phyloP scores from a whole-genome alignment of 371 early-diverging fungal species.

The Rhizopus stolonifer region DNA sequence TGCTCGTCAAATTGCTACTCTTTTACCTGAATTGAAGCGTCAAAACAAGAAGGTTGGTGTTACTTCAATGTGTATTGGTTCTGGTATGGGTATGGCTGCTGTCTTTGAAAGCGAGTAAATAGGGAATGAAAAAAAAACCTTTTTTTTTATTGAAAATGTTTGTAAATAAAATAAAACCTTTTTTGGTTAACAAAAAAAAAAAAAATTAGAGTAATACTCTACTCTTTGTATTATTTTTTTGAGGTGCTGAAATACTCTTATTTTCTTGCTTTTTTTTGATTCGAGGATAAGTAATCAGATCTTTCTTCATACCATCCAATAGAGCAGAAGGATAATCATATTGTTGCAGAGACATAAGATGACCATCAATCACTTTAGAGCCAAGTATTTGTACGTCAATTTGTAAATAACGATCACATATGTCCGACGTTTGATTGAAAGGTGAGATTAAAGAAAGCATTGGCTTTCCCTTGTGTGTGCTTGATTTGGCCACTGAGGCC shows the following conservation, averaged over 20 bases:
- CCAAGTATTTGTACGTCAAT: slow-evolving; percentile 39
- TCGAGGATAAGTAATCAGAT: not conserved
- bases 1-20: slow-evolving; percentile 94
- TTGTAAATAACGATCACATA: slow-evolving; percentile 22
- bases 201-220: not conserved
- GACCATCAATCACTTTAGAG: slow-evolving; percentile 29
- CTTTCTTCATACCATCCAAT: not conserved
- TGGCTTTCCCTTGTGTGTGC: not conserved
- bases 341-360: slow-evolving; percentile 23
- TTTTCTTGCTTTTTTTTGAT: not conserved
- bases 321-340: slow-evolving; percentile 9
- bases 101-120: slow-evolving; percentile 84
- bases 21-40: slow-evolving; percentile 91
- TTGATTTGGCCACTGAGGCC: slow-evolving; percentile 10
- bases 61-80: slow-evolving; percentile 95
- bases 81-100: slow-evolving; percentile 96
- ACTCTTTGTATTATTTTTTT: not conserved
- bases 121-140: not conserved
- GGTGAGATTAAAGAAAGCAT: slow-evolving; percentile 30
- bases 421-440: not conserved
- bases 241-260: not conserved
- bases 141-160: not conserved
- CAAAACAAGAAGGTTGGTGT: slow-evolving; percentile 85
- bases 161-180: not conserved
- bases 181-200: not conserved